Percentiles rank a stretch among this genome's conserved stretches.
These are phyloP conservation scores for Simmondsia chinensis DNA, from an alignment of 148 eudicot species.

Conservation along the genomic window DNA sequence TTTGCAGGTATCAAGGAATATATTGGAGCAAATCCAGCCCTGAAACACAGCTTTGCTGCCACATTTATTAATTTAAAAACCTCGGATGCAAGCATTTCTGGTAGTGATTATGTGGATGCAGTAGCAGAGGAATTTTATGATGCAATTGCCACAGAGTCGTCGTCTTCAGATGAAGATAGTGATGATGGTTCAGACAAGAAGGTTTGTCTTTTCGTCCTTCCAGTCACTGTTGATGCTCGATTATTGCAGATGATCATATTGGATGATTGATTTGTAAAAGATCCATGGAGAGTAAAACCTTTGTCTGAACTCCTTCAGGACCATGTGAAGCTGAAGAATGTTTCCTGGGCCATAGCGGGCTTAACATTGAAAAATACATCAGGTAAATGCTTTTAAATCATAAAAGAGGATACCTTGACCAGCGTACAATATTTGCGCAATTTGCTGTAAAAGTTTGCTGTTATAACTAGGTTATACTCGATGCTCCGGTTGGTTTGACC, in stretches of 20 bases:
- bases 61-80: conserved; percentile 32
- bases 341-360: conserved; percentile 64
- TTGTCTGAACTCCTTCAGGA: conserved; percentile 29
- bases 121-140: conserved; percentile 78
- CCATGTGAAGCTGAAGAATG: conserved; percentile 56
- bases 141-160: conserved; percentile 59
- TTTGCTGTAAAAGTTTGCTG: no score
- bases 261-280: no score
- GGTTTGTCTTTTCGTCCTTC: conserved; percentile 29
- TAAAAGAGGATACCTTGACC: no score
- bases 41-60: conserved; percentile 23
- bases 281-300: conserved; percentile 2
- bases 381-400: no score
- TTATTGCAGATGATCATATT: background rate
- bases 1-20: conserved; percentile 79
- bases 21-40: conserved; percentile 68
- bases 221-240: background rate
- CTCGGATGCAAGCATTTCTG: conserved; percentile 32
- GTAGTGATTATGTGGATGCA: conserved; percentile 40
- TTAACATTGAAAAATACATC: conserved; percentile 32
- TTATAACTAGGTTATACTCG: no score
- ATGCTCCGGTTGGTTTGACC: no score
- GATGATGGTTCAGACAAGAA: conserved; percentile 33
- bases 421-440: no score
- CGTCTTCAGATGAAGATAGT: conserved; percentile 54